Percentiles rank a stretch among this genome's conserved stretches.
These are phyloP conservation scores for Geosmithia morbida DNA, from an alignment of 2,329 filamentous ascomycete genomes.

Conservation along the genomic window DNA sequence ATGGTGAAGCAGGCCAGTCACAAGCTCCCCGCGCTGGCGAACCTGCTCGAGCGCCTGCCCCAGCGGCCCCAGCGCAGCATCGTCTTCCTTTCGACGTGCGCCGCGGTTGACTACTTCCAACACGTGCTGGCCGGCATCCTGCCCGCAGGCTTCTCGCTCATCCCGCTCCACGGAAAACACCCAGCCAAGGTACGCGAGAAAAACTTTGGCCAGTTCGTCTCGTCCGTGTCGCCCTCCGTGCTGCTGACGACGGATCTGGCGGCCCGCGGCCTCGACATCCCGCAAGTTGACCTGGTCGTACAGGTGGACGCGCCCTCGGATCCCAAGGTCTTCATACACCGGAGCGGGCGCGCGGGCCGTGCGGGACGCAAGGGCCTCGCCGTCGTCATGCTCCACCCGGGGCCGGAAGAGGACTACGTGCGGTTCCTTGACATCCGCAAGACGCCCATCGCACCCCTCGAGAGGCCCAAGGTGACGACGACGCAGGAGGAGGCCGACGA, in stretches of 20 bases:
- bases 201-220: slow-evolving; percentile 72
- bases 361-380: slow-evolving; percentile 79
- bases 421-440: slow-evolving; percentile 76
- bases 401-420: slow-evolving; percentile 80
- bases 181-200: slow-evolving; percentile 74
- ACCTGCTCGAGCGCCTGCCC: slow-evolving; percentile 55
- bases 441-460: slow-evolving; percentile 60
- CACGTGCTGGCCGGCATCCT: slow-evolving; percentile 63
- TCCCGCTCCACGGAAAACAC: slow-evolving; percentile 86
- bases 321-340: slow-evolving; percentile 89
- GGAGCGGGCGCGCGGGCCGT: slow-evolving; percentile 76
- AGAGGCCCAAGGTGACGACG: slow-evolving; percentile 39
- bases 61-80: slow-evolving; percentile 73
- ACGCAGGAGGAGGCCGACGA: slow-evolving; percentile 44
- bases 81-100: slow-evolving; percentile 85
- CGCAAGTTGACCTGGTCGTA: slow-evolving; percentile 78
- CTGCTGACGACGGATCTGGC: slow-evolving; percentile 89
- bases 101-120: slow-evolving; percentile 88
- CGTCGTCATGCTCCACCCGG: slow-evolving; percentile 72
- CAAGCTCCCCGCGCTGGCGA: slow-evolving; percentile 62
- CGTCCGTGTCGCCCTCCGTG: slow-evolving; percentile 59
- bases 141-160: slow-evolving; percentile 50
- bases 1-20: slow-evolving; percentile 60
- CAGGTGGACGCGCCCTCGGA: slow-evolving; percentile 76
- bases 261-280: slow-evolving; percentile 81